Conservation (phyloP, 208 protist genomes). For the Tritrichomonas foetus region DNA sequence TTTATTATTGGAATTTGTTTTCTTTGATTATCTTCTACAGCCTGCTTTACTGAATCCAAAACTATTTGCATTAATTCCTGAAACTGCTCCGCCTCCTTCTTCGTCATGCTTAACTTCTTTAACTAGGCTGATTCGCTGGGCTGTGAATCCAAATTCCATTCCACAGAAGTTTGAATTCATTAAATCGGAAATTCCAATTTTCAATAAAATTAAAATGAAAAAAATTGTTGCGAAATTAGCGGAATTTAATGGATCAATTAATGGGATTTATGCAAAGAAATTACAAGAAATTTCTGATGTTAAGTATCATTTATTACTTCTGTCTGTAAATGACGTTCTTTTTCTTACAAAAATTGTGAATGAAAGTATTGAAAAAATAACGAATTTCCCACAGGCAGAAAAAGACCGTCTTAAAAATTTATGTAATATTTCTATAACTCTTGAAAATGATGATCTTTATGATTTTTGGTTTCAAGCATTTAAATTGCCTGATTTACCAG, state of each 20-base stretch:
- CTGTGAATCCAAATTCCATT: not conserved
- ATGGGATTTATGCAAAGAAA: not conserved
- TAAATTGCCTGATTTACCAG: not conserved
- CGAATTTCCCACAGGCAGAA: not conserved
- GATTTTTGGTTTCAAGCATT: slow-evolving; percentile 34
- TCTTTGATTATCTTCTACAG: not conserved
- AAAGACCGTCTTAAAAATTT: no score
- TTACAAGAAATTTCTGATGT: not conserved
- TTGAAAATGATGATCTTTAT: not conserved
- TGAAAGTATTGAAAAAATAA: not conserved
- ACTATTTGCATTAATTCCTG: slow-evolving; percentile 5
- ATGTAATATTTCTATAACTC: not conserved
- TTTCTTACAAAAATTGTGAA: not conserved
- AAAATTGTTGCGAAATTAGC: not conserved
- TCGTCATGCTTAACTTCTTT: not conserved
- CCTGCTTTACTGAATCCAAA: slow-evolving; percentile 24
- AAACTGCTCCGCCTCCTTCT: not conserved
- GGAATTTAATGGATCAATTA: not conserved
- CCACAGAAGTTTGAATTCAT: not conserved
- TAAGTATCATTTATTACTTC: not conserved
- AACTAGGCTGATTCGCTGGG: not conserved
- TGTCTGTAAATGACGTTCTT: not conserved
- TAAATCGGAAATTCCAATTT: not conserved
- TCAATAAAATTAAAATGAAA: not conserved
- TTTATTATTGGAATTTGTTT: not conserved